Evolutionary conservation across 2,329 filamentous ascomycete genomes (phyloP).

Genomic region (Fusarium tjaetaba): DNA sequence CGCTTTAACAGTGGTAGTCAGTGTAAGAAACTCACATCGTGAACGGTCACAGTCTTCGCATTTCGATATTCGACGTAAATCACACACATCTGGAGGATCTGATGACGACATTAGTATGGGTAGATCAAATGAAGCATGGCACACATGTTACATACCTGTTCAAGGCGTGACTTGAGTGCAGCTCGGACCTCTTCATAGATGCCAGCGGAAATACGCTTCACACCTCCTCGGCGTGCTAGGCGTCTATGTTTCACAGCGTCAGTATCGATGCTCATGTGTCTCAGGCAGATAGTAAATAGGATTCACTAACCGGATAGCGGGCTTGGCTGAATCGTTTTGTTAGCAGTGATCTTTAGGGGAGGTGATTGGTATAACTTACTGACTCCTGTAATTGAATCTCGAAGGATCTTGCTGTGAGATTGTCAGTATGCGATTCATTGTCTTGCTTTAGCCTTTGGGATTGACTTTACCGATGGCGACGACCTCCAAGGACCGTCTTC

Average conservation of each 20-base stretch:
- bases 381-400: slow-evolving; percentile 60
- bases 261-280: background rate
- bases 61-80: slow-evolving; percentile 63
- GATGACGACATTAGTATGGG: slow-evolving; percentile 10
- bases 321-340: slow-evolving; percentile 56
- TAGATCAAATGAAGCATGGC: background rate
- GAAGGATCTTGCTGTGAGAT: slow-evolving; percentile 56
- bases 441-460: background rate
- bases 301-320: slow-evolving; percentile 59
- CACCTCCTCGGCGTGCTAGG: slow-evolving; percentile 78
- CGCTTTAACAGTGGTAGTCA: background rate
- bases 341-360: background rate
- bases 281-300: background rate
- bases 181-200: slow-evolving; percentile 72
- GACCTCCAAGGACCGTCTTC: slow-evolving; percentile 38
- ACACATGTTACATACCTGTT: slow-evolving; percentile 50
- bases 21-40: slow-evolving; percentile 61
- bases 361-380: slow-evolving; percentile 53
- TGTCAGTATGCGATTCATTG: background rate
- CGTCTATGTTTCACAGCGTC: slow-evolving; percentile 58
- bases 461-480: slow-evolving; percentile 40
- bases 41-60: slow-evolving; percentile 70
- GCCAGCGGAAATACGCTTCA: slow-evolving; percentile 73
- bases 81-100: slow-evolving; percentile 64
- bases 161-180: slow-evolving; percentile 61